Percentiles rank a stretch among this genome's conserved stretches.
Evolutionary conservation across 495 filamentous ascomycete species (phyloP).

Genomic region (Penicillium verhagenii): DNA sequence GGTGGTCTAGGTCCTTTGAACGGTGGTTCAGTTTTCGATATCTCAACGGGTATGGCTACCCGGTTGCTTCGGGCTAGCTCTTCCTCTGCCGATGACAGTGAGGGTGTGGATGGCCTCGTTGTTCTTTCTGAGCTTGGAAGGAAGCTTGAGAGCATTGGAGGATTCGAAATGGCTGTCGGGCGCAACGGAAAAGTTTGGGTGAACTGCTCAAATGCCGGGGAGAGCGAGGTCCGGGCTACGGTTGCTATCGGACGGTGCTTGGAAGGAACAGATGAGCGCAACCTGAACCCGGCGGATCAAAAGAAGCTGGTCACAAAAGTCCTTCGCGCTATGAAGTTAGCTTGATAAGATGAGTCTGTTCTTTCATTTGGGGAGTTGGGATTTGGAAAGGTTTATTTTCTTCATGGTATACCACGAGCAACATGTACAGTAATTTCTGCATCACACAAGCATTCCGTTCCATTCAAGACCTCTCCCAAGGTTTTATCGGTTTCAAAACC

Average conservation of each 20-base stretch:
- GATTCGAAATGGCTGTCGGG: constrained; percentile 94
- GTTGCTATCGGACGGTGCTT: constrained; percentile 80
- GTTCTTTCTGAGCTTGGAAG: constrained; percentile 81
- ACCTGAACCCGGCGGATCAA: constrained; percentile 69
- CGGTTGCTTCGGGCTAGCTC: constrained; percentile 57
- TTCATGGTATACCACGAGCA: constrained; percentile 13
- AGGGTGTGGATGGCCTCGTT: constrained; percentile 60
- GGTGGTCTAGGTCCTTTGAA: constrained; percentile 84
- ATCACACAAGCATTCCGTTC: neutral
- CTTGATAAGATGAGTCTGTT: constrained; percentile 17
- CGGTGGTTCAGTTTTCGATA: constrained; percentile 82
- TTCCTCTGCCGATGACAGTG: constrained; percentile 58
- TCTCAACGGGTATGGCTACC: constrained; percentile 77
- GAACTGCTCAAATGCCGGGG: constrained; percentile 60
- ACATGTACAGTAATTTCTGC: constrained; percentile 3
- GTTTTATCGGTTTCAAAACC: neutral
- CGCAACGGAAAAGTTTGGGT: constrained; percentile 95
- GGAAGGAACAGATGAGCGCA: constrained; percentile 67
- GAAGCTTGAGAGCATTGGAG: constrained; percentile 58
- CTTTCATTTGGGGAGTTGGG: constrained; percentile 13
- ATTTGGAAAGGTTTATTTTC: constrained; percentile 1
- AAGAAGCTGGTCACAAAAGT: constrained; percentile 73
- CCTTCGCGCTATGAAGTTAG: constrained; percentile 51
- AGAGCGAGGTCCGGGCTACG: constrained; percentile 56
- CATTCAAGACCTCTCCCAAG: neutral